phyloP scores from a whole-genome alignment of 306 rosid genomes.

The Prunus salicina region DNA sequence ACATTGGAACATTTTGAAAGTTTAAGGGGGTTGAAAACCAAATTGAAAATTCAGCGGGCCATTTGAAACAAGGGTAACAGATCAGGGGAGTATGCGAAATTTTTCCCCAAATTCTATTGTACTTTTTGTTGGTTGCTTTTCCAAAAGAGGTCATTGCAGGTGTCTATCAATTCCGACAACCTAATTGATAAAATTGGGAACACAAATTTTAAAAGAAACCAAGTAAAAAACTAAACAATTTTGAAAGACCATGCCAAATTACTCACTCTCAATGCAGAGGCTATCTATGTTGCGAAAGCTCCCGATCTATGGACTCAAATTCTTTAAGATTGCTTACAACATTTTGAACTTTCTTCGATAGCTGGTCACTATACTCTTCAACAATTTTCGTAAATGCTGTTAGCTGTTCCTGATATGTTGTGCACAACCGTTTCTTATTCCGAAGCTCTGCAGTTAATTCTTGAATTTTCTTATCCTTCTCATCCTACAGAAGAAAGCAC shows the following conservation, averaged over 20 bases:
- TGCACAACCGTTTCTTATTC: constrained; percentile 73
- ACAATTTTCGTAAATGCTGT: constrained; percentile 65
- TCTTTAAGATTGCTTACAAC: constrained; percentile 76
- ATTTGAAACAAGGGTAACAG: no score
- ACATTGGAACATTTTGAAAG: no score
- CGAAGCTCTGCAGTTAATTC: constrained; percentile 87
- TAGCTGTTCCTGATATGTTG: constrained; percentile 78
- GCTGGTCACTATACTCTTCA: constrained; percentile 73
- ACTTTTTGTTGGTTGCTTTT: background rate
- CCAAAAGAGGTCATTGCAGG: background rate
- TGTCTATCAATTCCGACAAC: background rate
- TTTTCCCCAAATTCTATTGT: background rate
- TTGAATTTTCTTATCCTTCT: constrained; percentile 87
- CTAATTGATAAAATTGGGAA: background rate
- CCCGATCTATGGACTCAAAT: constrained; percentile 61
- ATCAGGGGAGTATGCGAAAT: no score
- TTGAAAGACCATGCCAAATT: constrained; percentile 4
- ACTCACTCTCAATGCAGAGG: constrained; percentile 41
- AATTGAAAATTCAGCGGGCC: no score
- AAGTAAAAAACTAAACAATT: background rate
- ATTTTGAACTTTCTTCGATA: constrained; percentile 60
- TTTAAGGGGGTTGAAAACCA: no score
- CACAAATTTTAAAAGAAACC: background rate
- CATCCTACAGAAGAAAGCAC: constrained; percentile 54
- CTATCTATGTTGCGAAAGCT: constrained; percentile 53